These are phyloP conservation scores for Aspergillus jensenii DNA, from an alignment of 2,329 filamentous ascomycete genomes.

Conservation along the genomic window DNA sequence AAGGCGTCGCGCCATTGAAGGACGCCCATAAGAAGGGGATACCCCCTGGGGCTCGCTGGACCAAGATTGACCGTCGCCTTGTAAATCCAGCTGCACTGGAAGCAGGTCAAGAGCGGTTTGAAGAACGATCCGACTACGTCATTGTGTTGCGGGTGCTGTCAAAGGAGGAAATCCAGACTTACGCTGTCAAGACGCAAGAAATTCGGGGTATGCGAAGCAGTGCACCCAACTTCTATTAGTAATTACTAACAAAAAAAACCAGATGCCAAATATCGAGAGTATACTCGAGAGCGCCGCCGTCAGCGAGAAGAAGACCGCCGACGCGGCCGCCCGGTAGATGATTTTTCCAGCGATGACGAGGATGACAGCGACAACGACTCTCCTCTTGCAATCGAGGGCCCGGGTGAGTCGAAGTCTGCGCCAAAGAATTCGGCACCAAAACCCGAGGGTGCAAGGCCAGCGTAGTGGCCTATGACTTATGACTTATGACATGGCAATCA, in stretches of 20 bases:
- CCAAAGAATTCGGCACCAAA: slow-evolving; percentile 8
- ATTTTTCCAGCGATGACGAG: slow-evolving; percentile 39
- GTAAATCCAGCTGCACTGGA: slow-evolving; percentile 88
- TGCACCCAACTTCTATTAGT: neutral
- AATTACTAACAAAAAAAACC: slow-evolving; percentile 14
- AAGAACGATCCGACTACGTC: slow-evolving; percentile 89
- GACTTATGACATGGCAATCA: neutral
- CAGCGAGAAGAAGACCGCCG: slow-evolving; percentile 46
- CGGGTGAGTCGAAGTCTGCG: slow-evolving; percentile 21
- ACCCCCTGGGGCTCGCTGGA: slow-evolving; percentile 81
- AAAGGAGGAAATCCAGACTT: slow-evolving; percentile 85
- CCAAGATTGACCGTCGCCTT: slow-evolving; percentile 82
- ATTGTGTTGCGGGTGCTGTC: slow-evolving; percentile 86
- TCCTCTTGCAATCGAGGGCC: slow-evolving; percentile 33
- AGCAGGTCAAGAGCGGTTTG: slow-evolving; percentile 84
- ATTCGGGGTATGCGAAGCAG: slow-evolving; percentile 66
- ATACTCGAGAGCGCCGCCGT: slow-evolving; percentile 37
- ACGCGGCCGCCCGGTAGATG: slow-evolving; percentile 28
- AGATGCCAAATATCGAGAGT: slow-evolving; percentile 40
- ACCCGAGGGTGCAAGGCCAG: slow-evolving; percentile 3
- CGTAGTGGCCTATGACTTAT: neutral
- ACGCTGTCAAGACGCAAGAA: slow-evolving; percentile 76
- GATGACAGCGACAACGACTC: slow-evolving; percentile 32
- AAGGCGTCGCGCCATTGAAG: slow-evolving; percentile 92
- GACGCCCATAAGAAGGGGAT: slow-evolving; percentile 74